phyloP scores from a whole-genome alignment of 345 rosid genomes.

The Dimocarpus longan region DNA sequence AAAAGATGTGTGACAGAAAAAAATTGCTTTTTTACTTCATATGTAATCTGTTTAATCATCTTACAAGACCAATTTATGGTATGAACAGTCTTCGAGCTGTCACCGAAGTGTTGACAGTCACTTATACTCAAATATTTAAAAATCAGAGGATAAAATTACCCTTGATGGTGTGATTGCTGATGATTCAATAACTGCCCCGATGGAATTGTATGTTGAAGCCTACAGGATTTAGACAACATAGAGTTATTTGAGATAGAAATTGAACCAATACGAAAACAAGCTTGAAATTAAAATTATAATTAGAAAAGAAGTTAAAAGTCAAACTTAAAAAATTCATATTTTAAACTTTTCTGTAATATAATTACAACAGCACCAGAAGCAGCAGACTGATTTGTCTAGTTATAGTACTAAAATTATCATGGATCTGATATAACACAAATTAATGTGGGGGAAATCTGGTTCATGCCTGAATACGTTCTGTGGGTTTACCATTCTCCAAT shows the following conservation, averaged over 20 bases:
- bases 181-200: constrained; percentile 38
- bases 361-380: background rate
- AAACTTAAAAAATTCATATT: background rate
- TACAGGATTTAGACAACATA: constrained; percentile 24
- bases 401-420: background rate
- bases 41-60: background rate
- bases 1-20: background rate
- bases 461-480: constrained; percentile 51
- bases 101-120: background rate
- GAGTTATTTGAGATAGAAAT: background rate
- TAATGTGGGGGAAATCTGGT: background rate
- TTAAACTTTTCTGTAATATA: background rate
- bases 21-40: background rate
- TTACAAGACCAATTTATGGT: background rate
- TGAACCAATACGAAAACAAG: background rate
- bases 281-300: background rate
- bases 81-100: background rate
- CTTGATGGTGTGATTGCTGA: constrained; percentile 41
- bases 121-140: background rate
- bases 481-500: constrained; percentile 34
- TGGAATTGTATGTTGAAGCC: constrained; percentile 43
- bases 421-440: background rate
- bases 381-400: background rate
- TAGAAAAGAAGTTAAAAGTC: background rate
- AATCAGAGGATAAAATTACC: constrained; percentile 33